Conservation (phyloP, 345 rosid genomes). For the Durio zibethinus region DNA sequence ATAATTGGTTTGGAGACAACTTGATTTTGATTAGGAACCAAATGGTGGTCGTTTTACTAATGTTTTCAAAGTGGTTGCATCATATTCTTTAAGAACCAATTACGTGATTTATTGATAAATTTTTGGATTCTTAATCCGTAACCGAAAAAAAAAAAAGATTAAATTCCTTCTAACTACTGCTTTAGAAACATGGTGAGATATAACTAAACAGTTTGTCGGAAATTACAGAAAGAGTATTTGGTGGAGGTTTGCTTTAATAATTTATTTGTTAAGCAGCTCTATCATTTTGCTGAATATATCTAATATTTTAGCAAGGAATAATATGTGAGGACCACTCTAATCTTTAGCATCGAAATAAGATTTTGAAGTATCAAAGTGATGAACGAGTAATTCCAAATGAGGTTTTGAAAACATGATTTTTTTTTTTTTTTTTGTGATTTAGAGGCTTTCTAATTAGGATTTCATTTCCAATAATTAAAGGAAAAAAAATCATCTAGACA, state of each 20-base stretch:
- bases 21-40: too few relatives aligned
- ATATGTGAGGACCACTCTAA: constrained; percentile 12
- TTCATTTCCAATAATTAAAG: neutral
- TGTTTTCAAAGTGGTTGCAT: too few relatives aligned
- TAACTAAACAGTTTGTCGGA: too few relatives aligned
- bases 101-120: too few relatives aligned
- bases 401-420: neutral
- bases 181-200: too few relatives aligned
- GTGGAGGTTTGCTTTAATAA: neutral
- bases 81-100: too few relatives aligned
- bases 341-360: neutral
- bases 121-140: too few relatives aligned
- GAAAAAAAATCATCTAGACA: neutral
- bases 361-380: constrained; percentile 8
- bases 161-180: too few relatives aligned
- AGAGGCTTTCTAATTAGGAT: neutral
- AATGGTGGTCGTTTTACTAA: too few relatives aligned
- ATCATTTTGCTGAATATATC: neutral
- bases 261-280: neutral
- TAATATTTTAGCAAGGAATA: neutral
- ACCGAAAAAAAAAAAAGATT: too few relatives aligned
- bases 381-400: constrained; percentile 14
- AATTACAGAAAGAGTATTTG: neutral
- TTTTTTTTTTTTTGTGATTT: neutral
- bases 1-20: too few relatives aligned